Percentiles rank a stretch among this genome's conserved stretches.
These are phyloP conservation scores for Ambrosia artemisiifolia DNA, from an alignment of 129 eudicot species.

Conservation along the genomic window DNA sequence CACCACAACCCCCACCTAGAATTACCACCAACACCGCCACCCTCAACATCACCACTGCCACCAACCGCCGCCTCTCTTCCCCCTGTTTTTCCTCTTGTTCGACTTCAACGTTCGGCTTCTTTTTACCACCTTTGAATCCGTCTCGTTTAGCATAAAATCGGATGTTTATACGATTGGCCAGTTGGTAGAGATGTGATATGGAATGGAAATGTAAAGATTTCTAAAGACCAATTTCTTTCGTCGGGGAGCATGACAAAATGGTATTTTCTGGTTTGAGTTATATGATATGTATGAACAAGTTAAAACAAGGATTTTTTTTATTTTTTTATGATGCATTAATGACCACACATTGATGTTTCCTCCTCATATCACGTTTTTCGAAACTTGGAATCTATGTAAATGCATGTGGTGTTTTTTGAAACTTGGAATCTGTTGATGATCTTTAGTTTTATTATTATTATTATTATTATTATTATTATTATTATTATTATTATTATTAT, in stretches of 20 bases:
- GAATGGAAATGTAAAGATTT: constrained; percentile 89
- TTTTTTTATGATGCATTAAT: constrained; percentile 5
- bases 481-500: too few species aligned
- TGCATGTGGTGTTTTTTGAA: too few species aligned
- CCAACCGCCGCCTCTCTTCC: too few species aligned
- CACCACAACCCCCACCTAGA: too few species aligned
- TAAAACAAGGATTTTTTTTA: background rate
- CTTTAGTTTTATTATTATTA: too few species aligned
- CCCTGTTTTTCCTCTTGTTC: too few species aligned
- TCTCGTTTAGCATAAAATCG: constrained; percentile 41
- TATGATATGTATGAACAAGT: constrained; percentile 16
- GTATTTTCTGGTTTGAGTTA: constrained; percentile 26
- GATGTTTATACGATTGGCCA: constrained; percentile 78
- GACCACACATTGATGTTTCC: background rate
- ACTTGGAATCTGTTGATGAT: too few species aligned
- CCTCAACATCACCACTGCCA: too few species aligned
- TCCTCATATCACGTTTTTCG: too few species aligned
- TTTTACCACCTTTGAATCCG: constrained; percentile 42
- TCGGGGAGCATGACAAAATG: constrained; percentile 99
- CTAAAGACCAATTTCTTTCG: constrained; percentile 90
- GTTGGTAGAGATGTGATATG: constrained; percentile 90
- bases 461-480: too few species aligned
- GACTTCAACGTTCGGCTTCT: constrained; percentile 63
- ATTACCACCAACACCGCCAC: too few species aligned
- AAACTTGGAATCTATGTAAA: too few species aligned